Conservation (phyloP, 129 eudicot species). For the Deinandra increscens region DNA sequence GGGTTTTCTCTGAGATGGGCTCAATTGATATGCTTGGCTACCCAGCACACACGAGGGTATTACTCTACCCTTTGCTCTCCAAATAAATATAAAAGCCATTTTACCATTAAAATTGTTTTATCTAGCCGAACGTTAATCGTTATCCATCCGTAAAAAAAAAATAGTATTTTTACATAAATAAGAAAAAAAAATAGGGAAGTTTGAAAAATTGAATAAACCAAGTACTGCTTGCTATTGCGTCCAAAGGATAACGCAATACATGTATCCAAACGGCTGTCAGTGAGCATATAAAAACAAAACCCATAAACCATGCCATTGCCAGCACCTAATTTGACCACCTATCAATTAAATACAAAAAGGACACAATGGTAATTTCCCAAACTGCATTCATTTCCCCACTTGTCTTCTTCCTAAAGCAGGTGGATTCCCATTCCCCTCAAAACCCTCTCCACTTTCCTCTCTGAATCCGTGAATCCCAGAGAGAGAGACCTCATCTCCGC, state of each 20-base stretch:
- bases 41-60: no score
- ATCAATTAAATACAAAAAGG: constrained; percentile 31
- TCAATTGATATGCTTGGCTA: no score
- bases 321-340: constrained; percentile 22
- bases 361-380: constrained; percentile 31
- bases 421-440: constrained; percentile 32
- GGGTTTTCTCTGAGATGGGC: no score
- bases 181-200: neutral
- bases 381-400: constrained; percentile 46
- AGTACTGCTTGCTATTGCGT: constrained; percentile 12
- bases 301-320: constrained; percentile 25
- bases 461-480: constrained; percentile 5
- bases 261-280: constrained; percentile 19
- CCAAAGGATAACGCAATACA: constrained; percentile 12
- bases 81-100: no score
- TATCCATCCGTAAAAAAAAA: no score
- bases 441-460: constrained; percentile 18
- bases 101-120: no score
- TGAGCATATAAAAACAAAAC: constrained; percentile 25
- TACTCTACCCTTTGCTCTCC: no score
- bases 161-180: no score
- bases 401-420: constrained; percentile 50
- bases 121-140: no score
- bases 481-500: neutral
- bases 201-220: neutral